phyloP scores from a whole-genome alignment of 108 stramenopile species.

The Asterionellopsis glacialis region DNA sequence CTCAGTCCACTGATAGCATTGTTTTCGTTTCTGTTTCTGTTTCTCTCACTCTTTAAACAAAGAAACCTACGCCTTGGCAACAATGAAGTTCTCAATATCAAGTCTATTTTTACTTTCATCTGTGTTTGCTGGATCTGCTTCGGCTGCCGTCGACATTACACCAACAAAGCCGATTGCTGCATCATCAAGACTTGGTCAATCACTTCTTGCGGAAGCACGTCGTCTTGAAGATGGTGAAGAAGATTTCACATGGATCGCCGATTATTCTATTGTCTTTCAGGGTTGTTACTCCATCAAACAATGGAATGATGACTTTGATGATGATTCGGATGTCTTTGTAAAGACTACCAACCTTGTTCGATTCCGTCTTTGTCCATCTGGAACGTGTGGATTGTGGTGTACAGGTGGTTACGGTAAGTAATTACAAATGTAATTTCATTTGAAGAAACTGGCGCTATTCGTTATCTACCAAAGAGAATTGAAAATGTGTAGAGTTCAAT shows the following conservation, averaged over 20 bases:
- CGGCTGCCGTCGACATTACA: slow-evolving; percentile 7
- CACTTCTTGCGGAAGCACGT: slow-evolving; percentile 57
- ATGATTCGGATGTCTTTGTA: slow-evolving; percentile 55
- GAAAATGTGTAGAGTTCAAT: no score
- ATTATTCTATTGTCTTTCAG: slow-evolving; percentile 81
- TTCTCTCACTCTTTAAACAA: no score
- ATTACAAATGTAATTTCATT: no score
- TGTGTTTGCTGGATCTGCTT: slow-evolving; percentile 17
- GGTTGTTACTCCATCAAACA: slow-evolving; percentile 77
- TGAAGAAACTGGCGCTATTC: no score
- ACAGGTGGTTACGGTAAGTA: slow-evolving; percentile 45
- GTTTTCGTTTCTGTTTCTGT: no score
- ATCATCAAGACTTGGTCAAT: slow-evolving; percentile 36
- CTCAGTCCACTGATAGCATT: no score
- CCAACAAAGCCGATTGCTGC: slow-evolving; percentile 31
- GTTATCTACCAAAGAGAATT: no score
- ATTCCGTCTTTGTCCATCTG: slow-evolving; percentile 77
- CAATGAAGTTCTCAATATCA: no score
- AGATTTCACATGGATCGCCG: slow-evolving; percentile 64
- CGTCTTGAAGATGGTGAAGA: slow-evolving; percentile 33
- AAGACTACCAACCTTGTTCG: slow-evolving; percentile 70
- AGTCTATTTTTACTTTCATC: slow-evolving; percentile 15
- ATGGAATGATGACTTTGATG: slow-evolving; percentile 66
- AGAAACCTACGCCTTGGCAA: no score
- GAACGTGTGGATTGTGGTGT: slow-evolving; percentile 28